Base-by-base conservation (phyloP, 768 basidiomycete species). In the Podaxis carcinomalis region DNA sequence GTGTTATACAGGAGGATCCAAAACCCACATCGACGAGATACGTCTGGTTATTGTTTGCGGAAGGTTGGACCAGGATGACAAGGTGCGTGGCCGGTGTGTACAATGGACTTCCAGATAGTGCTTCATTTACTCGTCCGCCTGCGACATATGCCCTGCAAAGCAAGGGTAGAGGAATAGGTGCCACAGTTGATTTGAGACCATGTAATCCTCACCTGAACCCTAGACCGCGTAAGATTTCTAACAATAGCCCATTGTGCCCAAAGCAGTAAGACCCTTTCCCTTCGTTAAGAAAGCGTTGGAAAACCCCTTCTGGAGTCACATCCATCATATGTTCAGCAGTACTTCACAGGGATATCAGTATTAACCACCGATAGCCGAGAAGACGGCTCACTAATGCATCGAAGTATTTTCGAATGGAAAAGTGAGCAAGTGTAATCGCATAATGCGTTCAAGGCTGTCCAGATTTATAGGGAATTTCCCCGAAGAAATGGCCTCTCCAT, bases 351-450 rank as follows among this genome's bases (percentile, higher is more conserved):
- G 7, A 32, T 36, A 9, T 36, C 25, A 51, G 23, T 49, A 14
- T 16, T 19, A 1, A 35, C 13, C n/a, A 25, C 16, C 6, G 13
- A 19, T 5, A n/a, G 14, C 27, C 0, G 32, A 9, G 32, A 21
- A 60, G n/a, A 21, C 7, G 14, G 66, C 75, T 59, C 61, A 77
- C 76, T 76, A 77, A 52, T 76, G 76, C 72, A 77, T 75, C 5
- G 66, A 66, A 0, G 72, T 75, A 47, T 75, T 76, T 59, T 78
- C 75, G 56, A 72, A 78, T 2, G 75, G 74, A 46, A 76, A 75
- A 3, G 73, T 64, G n/a, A 72, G 47, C 4, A 75, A 51, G 46
- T 75, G 72, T 7, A 68, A 57, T 7, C 69, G 67, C 28, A 71
- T 67, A 1, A 78, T 28, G 1, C 58, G 50, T 44, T 57, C 62